Evolutionary conservation across 202 grass and related monocot species (phyloP), one percentile per base, ranked within the genome.

Genomic region (Cymbopogon flexuosus): DNA sequence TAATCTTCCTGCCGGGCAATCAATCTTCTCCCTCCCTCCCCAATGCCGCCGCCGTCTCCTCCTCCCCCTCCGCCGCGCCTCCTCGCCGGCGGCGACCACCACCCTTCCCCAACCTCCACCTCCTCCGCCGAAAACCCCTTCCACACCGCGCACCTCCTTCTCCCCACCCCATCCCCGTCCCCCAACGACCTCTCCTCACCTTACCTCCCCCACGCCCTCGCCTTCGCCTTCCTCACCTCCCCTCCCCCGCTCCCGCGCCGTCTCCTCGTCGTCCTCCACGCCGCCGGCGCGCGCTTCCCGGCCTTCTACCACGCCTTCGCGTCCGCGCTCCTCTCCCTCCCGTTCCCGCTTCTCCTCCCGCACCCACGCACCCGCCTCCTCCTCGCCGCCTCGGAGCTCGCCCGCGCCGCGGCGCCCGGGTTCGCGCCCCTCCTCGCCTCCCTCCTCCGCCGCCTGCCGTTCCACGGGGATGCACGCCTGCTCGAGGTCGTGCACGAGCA

Each of bases 31-130:
- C 51, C 0, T 49, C 60, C 27, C 27, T 27, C 27, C 34, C 41
- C 15, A 62, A 76, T 56, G 78, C 78, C 81, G 54, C 58, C 58
- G 46, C 22, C 46, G 62, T 6, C 39, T 7, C 3, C 42, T 1
- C 2, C 27, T 27, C 27, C 27, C 24, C 16, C 64, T 27, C 29
- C 35, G 24, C n/a, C 41, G 70, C 33, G 62, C 5, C 52, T 90
- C 42, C 84, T 83, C 27, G 69, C 83, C 69, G 79, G 63, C 62
- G 79, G 88, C 75, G 84, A 90, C 1, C 79, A 86, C 79, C 43
- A 78, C 76, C 88, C 52, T 5, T 2, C 62, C 18, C 88, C 84
- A 2, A 68, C 81, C 18, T 76, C 76, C 15, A 0, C 52, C 2
- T 42, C 24, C 10, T 88, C 81, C 0, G 76, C 76, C 3, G 81